A percentile compares a stretch with the other conserved stretches of the same genome.
These are phyloP conservation scores for Lepidium didymum DNA, from an alignment of 345 rosid species.

Conservation along the genomic window DNA sequence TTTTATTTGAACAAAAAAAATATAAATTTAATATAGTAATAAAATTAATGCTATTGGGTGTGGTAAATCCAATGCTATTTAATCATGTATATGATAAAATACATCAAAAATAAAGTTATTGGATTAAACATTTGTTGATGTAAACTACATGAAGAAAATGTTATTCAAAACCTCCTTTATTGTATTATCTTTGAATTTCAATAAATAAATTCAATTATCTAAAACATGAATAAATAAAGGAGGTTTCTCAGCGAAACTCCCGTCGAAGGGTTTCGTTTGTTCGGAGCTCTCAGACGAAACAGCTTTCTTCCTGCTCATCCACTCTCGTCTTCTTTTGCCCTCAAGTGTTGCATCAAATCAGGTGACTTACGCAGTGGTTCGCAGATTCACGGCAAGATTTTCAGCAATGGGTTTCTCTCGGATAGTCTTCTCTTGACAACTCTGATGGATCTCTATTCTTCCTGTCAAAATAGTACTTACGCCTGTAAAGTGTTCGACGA, in stretches of 20 bases:
- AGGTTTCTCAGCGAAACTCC: slow-evolving; percentile 39
- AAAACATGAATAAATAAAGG: too few relatives aligned
- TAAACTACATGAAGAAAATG: too few relatives aligned
- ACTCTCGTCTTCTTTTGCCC: slow-evolving; percentile 46
- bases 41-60: too few relatives aligned
- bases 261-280: slow-evolving; percentile 44
- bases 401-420: slow-evolving; percentile 52
- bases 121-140: too few relatives aligned
- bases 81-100: too few relatives aligned
- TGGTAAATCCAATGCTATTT: too few relatives aligned
- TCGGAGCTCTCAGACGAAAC: slow-evolving; percentile 34
- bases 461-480: slow-evolving; percentile 18
- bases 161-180: too few relatives aligned
- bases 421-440: slow-evolving; percentile 61
- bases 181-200: too few relatives aligned
- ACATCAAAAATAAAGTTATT: too few relatives aligned
- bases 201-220: too few relatives aligned
- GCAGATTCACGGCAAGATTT: slow-evolving; percentile 63
- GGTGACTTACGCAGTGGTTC: slow-evolving; percentile 38
- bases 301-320: slow-evolving; percentile 38
- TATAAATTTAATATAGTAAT: too few relatives aligned
- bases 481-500: slow-evolving; percentile 74
- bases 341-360: slow-evolving; percentile 47
- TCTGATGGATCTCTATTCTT: slow-evolving; percentile 56
- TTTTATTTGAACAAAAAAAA: too few relatives aligned